phyloP scores from a whole-genome alignment of 169 alveolate species.

The Prorocentrum cordatum region DNA sequence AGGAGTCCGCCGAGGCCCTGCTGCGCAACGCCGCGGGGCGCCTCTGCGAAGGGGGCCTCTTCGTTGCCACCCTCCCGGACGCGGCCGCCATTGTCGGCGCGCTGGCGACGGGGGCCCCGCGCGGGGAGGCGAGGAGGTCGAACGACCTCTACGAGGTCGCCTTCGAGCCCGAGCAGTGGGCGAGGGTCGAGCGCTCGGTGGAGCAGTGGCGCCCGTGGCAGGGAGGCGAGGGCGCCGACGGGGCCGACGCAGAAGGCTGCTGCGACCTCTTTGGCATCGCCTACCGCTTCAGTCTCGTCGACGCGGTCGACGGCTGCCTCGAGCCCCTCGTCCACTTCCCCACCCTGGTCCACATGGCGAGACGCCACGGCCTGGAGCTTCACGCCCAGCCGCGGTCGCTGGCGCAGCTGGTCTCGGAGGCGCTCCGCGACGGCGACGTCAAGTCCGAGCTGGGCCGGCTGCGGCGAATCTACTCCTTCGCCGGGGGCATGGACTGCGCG shows the following conservation, averaged over 20 bases:
- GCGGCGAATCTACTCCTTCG: background rate
- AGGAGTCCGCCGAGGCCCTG: background rate
- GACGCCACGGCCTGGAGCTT: background rate
- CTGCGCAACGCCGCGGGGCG: background rate
- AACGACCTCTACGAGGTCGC: background rate
- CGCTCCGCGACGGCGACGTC: background rate
- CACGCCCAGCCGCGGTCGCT: background rate
- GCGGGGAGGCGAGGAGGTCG: background rate
- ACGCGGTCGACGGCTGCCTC: background rate
- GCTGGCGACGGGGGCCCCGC: background rate
- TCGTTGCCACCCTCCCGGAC: background rate
- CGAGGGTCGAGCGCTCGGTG: no score
- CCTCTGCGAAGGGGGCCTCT: background rate
- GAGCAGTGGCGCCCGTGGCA: background rate
- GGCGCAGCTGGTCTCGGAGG: background rate
- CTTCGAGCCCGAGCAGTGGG: no score
- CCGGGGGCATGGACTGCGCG: background rate
- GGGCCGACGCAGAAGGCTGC: background rate
- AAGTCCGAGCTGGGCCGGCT: background rate
- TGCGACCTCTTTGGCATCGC: background rate
- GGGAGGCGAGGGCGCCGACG: background rate
- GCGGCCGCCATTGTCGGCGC: background rate
- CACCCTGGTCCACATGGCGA: background rate
- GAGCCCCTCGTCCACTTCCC: background rate
- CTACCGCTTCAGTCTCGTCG: background rate